Evolutionary conservation across 345 rosid genomes (phyloP).

Genomic region (Eucalyptus curtisii): DNA sequence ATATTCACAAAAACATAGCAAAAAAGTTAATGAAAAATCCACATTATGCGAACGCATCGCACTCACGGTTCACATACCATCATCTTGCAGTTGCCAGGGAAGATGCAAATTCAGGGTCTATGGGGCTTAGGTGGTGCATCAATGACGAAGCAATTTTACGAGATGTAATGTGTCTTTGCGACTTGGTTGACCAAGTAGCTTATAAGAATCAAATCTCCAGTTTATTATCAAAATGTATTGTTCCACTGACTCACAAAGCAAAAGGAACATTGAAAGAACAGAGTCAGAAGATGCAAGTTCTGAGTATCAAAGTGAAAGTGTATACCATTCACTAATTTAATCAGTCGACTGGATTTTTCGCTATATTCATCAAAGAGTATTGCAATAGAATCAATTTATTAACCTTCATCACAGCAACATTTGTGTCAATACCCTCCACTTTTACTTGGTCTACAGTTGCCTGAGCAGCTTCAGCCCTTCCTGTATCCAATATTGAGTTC

Average conservation of each 20-base stretch:
- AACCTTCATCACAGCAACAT: slow-evolving; percentile 86
- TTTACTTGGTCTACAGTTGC: slow-evolving; percentile 94
- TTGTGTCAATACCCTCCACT: slow-evolving; percentile 93
- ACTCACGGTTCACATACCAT: not conserved
- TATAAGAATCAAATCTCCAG: not conserved
- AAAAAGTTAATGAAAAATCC: not conserved
- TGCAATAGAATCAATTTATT: not conserved
- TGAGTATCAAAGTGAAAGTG: not conserved
- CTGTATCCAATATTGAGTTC: slow-evolving; percentile 56
- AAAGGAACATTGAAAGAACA: not conserved
- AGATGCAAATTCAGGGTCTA: not conserved
- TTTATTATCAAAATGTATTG: not conserved
- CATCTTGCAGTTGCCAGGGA: not conserved
- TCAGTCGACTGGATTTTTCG: not conserved
- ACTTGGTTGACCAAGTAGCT: not conserved
- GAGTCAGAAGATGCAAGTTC: not conserved
- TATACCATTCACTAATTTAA: not conserved
- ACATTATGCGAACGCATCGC: not conserved
- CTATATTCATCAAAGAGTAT: not conserved
- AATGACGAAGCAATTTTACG: not conserved
- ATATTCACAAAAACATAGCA: not conserved
- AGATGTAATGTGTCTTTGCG: not conserved
- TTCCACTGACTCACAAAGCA: not conserved
- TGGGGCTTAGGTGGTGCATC: not conserved
- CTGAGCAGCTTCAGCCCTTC: slow-evolving; percentile 85